Base-by-base conservation (phyloP, 805 yeast genomes). In the Wickerhamiella alocasiicola region DNA sequence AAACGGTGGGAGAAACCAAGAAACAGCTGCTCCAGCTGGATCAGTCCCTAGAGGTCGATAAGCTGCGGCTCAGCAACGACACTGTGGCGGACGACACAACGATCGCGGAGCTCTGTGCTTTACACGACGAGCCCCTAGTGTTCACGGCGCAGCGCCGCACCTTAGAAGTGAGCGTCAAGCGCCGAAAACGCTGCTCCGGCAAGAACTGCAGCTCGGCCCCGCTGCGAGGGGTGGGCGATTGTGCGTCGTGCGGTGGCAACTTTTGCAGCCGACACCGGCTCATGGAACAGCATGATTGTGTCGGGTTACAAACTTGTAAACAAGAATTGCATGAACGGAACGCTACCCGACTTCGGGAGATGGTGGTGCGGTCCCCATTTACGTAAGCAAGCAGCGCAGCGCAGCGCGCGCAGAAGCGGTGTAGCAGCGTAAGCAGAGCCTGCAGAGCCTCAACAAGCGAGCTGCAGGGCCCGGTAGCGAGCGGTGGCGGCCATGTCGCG, bases 191-290 rank as follows among this genome's bases (percentile, higher is more conserved):
- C 18, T 71, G 76, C 58, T 63, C 76, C 17, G 74, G 74, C 57
- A 60, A 59, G 24, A 54, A 64, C 21, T 84, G 95, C 61, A 65
- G 70, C 16, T 68, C 78, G n/a, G 64, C 72, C 9, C 82, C 87
- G 1, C 60, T 70, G 38, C 64, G 74, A 18, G 70, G 72, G 37
- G 72, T 82, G 32, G 95, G 95, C 36, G 85, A 78, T 57, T 84
- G 95, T 59, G 71, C 76, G 41, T 80, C 77, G 55, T 84, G 95
- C 59, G 72, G 73, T 36, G 93, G 94, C 33, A 79, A 78, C 54
- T 84, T 74, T 59, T 84, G 95, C 60, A 78, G 88, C 24, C 79
- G 80, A 53, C 95, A 84, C 63, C 71, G 95, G 43, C 66, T 84
- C 42, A 66, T 85, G 62, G 95, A 84, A 60, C 84, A 78, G 59